A percentile compares a stretch with the other conserved stretches of the same genome.
Evolutionary conservation across 495 filamentous ascomycete genomes (phyloP).

Genomic region (Trichocladium antarcticum): DNA sequence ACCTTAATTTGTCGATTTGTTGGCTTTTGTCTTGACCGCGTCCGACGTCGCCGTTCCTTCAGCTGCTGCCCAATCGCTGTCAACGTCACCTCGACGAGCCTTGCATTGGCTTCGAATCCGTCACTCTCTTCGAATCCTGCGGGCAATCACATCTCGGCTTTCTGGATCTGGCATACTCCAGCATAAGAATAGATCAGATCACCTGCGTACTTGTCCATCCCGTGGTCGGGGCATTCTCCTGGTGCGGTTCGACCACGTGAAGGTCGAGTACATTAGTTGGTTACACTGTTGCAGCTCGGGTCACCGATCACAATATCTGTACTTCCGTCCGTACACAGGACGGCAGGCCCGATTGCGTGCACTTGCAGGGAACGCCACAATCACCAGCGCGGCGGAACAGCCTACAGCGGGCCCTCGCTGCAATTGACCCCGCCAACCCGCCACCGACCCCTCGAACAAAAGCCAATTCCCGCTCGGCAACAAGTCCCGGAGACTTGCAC

Average conservation of each 20-base stretch:
- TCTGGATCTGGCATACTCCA: not conserved
- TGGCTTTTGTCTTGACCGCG: no score
- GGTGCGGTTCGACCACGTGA: constrained; percentile 15
- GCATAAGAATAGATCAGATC: not conserved
- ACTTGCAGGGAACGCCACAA: constrained; percentile 8
- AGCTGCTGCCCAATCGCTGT: constrained; percentile 2
- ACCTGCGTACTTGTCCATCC: not conserved
- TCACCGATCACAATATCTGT: constrained; percentile 13
- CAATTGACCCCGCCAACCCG: constrained; percentile 8
- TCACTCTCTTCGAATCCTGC: not conserved
- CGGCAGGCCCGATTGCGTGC: constrained; percentile 11
- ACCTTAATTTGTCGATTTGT: not conserved
- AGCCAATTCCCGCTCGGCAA: constrained; percentile 6
- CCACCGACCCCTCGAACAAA: constrained; percentile 9
- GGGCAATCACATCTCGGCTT: constrained; percentile 2
- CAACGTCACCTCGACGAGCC: constrained; percentile 1
- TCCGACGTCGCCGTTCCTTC: constrained; percentile 6
- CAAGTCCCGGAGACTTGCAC: constrained; percentile 6
- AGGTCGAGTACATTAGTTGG: no score
- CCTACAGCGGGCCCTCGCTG: constrained; percentile 8
- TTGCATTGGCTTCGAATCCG: constrained; percentile 5
- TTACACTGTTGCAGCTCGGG: constrained; percentile 20
- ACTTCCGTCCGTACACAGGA: not conserved
- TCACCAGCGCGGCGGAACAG: not conserved
- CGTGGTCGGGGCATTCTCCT: no score